Evolutionary conservation across 176 grass and related monocot genomes (phyloP).

Genomic region (Triticum monococcum): DNA sequence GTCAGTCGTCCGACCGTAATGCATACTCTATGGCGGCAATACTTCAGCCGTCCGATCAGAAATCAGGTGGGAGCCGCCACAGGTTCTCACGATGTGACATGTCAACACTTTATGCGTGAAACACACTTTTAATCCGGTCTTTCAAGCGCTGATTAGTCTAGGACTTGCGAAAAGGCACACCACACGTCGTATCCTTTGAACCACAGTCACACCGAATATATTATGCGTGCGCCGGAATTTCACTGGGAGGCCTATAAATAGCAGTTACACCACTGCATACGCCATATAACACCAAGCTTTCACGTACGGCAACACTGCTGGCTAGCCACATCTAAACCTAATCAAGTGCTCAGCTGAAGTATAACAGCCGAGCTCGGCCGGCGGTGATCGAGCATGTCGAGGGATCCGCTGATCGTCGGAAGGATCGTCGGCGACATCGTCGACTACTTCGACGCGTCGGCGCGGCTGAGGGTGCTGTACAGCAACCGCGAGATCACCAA

Average conservation of each 20-base stretch:
- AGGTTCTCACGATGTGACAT: background rate
- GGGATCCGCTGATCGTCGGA: slow-evolving; percentile 74
- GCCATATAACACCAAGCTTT: background rate
- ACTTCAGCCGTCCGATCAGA: background rate
- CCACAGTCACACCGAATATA: background rate
- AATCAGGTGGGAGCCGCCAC: background rate
- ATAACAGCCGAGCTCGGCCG: background rate
- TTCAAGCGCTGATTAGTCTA: background rate
- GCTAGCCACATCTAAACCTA: background rate
- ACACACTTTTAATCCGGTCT: no score
- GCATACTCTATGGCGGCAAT: background rate
- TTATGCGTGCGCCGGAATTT: background rate
- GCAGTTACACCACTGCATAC: background rate
- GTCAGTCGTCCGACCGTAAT: background rate
- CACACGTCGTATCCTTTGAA: background rate
- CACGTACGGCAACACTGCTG: background rate
- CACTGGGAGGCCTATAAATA: background rate
- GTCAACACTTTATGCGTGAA: background rate
- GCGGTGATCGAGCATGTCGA: slow-evolving; percentile 39
- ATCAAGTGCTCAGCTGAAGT: background rate
- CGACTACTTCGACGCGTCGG: slow-evolving; percentile 50
- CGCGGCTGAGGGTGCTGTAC: slow-evolving; percentile 55
- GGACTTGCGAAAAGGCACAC: background rate
- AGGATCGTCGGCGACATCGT: slow-evolving; percentile 65
- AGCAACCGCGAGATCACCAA: slow-evolving; percentile 60